These are phyloP conservation scores for Waitea zeae DNA, from an alignment of 1,284 basidiomycete species.

Conservation along the genomic window DNA sequence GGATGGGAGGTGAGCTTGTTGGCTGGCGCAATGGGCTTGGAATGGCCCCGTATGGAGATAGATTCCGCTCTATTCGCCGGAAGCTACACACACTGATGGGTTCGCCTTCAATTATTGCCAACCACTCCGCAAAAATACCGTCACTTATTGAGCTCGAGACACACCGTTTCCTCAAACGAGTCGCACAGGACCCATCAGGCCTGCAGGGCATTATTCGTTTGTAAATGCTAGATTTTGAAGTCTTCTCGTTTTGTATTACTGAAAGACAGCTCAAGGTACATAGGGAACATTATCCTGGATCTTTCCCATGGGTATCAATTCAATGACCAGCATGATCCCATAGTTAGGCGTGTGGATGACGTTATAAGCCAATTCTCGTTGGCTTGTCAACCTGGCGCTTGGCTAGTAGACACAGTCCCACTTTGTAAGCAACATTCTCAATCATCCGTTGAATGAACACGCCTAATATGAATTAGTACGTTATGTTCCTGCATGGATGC, in stretches of 20 bases:
- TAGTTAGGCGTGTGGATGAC: slow-evolving; percentile 12
- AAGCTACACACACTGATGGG: slow-evolving; percentile 42
- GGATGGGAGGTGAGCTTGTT: slow-evolving; percentile 11
- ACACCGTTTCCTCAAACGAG: slow-evolving; percentile 32
- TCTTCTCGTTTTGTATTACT: too few relatives aligned
- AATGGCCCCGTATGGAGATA: slow-evolving; percentile 41
- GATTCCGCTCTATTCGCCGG: slow-evolving; percentile 42
- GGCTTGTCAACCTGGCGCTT: slow-evolving; percentile 12
- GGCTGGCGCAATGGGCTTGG: neutral
- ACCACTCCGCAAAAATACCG: slow-evolving; percentile 19
- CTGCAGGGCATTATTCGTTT: too few relatives aligned
- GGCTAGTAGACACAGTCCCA: slow-evolving; percentile 15
- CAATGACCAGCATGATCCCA: slow-evolving; percentile 10
- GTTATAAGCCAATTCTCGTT: slow-evolving; percentile 12
- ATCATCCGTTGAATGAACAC: neutral
- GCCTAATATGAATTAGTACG: slow-evolving; percentile 5
- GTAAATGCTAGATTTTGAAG: too few relatives aligned
- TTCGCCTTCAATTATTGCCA: slow-evolving; percentile 22
- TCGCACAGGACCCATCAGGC: slow-evolving; percentile 10
- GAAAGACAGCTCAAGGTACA: too few relatives aligned
- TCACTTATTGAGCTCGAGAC: slow-evolving; percentile 34
- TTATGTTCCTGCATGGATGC: slow-evolving; percentile 15
- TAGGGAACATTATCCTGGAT: too few relatives aligned
- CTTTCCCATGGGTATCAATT: slow-evolving; percentile 14
- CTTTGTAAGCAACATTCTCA: neutral